These are phyloP conservation scores for Penicillium brevicompactum DNA, from an alignment of 2,329 filamentous ascomycete species.

Conservation along the genomic window DNA sequence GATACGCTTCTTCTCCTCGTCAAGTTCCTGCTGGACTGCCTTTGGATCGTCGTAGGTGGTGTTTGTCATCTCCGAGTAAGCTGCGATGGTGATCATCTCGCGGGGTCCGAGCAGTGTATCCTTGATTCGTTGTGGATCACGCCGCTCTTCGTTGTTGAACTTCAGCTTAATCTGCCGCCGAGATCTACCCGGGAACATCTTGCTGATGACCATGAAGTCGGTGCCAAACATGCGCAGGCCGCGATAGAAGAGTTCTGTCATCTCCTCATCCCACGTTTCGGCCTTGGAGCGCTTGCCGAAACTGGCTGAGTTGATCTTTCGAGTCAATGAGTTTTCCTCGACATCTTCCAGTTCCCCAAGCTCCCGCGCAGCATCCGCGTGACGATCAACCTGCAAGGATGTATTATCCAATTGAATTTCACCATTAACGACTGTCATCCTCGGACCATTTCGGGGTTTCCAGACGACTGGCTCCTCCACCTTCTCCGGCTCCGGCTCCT, in stretches of 20 bases:
- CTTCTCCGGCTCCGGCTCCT: conserved; percentile 27
- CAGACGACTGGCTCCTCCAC: conserved; percentile 22
- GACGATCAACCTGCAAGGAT: conserved; percentile 58
- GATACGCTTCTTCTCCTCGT: conserved; percentile 49
- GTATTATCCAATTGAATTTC: conserved; percentile 57
- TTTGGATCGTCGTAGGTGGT: conserved; percentile 45
- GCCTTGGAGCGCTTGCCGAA: conserved; percentile 54
- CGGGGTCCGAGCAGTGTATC: conserved; percentile 51
- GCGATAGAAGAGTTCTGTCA: conserved; percentile 64
- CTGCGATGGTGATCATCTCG: conserved; percentile 46
- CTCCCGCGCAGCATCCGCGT: conserved; percentile 53
- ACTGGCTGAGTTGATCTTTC: conserved; percentile 49
- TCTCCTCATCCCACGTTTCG: conserved; percentile 59
- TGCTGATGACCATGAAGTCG: conserved; percentile 66
- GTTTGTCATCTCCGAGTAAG: conserved; percentile 51
- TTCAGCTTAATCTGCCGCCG: conserved; percentile 66
- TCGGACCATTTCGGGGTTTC: conserved; percentile 43
- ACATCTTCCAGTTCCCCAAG: conserved; percentile 50
- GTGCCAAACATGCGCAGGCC: conserved; percentile 65
- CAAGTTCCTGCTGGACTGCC: conserved; percentile 42
- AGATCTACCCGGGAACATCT: conserved; percentile 61
- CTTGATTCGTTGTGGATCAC: conserved; percentile 56
- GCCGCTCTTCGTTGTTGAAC: conserved; percentile 63
- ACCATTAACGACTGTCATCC: conserved; percentile 59
- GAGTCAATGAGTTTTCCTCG: conserved; percentile 49